Evolutionary conservation across 306 rosid genomes (phyloP).

Genomic region (Inga oerstediana): DNA sequence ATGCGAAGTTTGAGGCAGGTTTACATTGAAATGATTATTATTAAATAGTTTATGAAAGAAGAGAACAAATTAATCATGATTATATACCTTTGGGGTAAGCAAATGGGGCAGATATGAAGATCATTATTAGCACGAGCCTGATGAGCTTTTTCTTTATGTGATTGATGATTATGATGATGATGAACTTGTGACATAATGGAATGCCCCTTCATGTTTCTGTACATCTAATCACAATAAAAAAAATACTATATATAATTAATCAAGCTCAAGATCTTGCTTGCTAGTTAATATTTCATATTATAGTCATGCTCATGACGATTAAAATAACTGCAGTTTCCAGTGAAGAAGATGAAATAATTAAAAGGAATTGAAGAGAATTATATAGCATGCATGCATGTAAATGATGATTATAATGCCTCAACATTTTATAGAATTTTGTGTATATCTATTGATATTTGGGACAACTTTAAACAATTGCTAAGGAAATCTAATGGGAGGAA

Average conservation of each 20-base stretch:
- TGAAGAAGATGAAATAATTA: background rate
- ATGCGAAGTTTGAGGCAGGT: background rate
- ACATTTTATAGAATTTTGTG: background rate
- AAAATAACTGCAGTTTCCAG: background rate
- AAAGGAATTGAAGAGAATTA: background rate
- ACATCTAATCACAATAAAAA: slow-evolving; percentile 45
- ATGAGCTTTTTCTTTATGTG: slow-evolving; percentile 29
- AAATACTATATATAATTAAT: background rate
- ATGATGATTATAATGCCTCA: background rate
- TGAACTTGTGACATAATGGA: background rate
- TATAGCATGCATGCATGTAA: background rate
- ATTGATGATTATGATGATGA: slow-evolving; percentile 1
- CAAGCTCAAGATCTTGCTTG: background rate
- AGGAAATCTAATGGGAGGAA: too few relatives aligned
- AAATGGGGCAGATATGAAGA: slow-evolving; percentile 29
- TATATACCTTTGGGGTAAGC: slow-evolving; percentile 43
- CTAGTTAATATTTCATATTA: background rate
- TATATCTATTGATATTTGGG: background rate
- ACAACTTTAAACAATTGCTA: too few relatives aligned
- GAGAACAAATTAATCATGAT: background rate
- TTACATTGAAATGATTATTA: background rate
- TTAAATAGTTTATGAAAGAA: background rate
- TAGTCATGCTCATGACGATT: background rate
- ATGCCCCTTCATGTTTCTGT: slow-evolving; percentile 46
- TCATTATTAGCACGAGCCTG: slow-evolving; percentile 23